These are phyloP conservation scores for Symmetrospora coprosmae DNA, from an alignment of 768 basidiomycete genomes.

Conservation along the genomic window DNA sequence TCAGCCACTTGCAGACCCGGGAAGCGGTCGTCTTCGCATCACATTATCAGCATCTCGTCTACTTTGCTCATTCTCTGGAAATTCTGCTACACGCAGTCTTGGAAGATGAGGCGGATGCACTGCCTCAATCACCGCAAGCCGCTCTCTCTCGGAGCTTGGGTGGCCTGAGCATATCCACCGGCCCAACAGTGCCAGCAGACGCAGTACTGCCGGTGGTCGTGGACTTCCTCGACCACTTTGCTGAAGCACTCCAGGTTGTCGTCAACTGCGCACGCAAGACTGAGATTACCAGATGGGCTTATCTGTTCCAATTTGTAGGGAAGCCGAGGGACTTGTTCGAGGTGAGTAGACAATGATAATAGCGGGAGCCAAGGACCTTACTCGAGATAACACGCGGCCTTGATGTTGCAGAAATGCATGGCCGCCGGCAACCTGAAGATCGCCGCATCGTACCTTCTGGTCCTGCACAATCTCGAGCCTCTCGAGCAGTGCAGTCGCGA, in stretches of 20 bases:
- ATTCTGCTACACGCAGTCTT: constrained; percentile 84
- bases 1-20: constrained; percentile 48
- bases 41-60: constrained; percentile 74
- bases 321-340: constrained; percentile 83
- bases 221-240: constrained; percentile 89
- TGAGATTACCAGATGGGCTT: constrained; percentile 76
- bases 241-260: constrained; percentile 76
- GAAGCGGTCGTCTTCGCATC: constrained; percentile 76
- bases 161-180: background rate
- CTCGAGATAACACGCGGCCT: background rate
- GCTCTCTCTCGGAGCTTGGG: background rate
- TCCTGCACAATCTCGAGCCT: constrained; percentile 84
- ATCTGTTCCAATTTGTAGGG: constrained; percentile 77
- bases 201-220: constrained; percentile 53
- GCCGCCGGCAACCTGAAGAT: constrained; percentile 60
- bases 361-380: too few relatives aligned
- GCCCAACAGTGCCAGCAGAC: constrained; percentile 23
- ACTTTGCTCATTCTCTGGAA: constrained; percentile 85
- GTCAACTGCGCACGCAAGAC: constrained; percentile 94
- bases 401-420: constrained; percentile 68
- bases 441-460: constrained; percentile 80
- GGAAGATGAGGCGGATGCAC: constrained; percentile 54
- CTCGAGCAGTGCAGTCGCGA: constrained; percentile 63
- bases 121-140: background rate
- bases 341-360: too few relatives aligned